phyloP scores from a whole-genome alignment of 2,329 filamentous ascomycete species.

The Aspergillus luchuensis region DNA sequence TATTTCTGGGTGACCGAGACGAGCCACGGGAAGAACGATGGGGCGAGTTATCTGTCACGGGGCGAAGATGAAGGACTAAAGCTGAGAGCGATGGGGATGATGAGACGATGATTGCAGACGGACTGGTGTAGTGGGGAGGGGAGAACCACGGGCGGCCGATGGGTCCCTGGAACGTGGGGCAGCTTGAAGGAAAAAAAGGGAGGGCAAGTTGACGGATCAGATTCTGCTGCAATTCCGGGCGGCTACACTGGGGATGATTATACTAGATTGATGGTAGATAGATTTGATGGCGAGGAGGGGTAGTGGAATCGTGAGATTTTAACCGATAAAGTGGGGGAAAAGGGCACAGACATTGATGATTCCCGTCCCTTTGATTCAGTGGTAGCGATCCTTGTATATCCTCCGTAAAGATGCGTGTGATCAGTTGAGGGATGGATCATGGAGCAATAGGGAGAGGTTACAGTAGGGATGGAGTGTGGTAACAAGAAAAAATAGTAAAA shows the following conservation, averaged over 20 bases:
- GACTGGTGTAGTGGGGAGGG: background rate
- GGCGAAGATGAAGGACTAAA: background rate
- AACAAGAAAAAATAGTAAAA: too few relatives aligned
- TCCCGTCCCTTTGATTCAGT: background rate
- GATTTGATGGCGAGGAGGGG: background rate
- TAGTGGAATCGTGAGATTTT: background rate
- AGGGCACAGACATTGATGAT: background rate
- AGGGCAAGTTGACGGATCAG: background rate
- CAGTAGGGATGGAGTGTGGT: background rate
- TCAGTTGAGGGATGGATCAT: background rate
- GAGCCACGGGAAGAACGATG: background rate
- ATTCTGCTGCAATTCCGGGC: background rate
- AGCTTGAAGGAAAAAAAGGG: background rate
- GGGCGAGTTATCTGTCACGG: background rate
- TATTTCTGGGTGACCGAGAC: background rate
- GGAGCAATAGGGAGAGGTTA: background rate
- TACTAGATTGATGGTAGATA: too few relatives aligned
- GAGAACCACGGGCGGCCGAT: background rate
- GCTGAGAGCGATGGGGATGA: background rate
- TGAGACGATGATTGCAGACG: background rate
- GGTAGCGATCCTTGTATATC: too few relatives aligned
- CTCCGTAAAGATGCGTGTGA: background rate
- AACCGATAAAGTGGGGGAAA: background rate
- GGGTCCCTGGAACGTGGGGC: slow-evolving; percentile 1
- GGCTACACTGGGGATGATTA: background rate